phyloP scores from a whole-genome alignment of 768 basidiomycete genomes.

The Phylloporus sp. region DNA sequence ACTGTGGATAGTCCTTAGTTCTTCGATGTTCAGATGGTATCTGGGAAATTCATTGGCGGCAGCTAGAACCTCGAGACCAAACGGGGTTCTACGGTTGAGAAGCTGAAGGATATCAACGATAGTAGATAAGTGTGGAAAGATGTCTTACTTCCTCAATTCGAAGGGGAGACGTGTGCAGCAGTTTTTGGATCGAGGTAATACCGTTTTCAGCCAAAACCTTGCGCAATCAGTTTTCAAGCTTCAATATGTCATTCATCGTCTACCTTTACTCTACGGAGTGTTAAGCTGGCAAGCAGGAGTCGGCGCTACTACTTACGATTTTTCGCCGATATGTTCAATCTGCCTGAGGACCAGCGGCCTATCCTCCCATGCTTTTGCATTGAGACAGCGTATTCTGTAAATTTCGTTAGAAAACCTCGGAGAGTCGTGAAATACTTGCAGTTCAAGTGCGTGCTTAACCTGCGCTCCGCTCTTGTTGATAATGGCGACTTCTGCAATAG shows the following conservation, averaged over 20 bases:
- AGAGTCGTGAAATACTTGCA: conserved; percentile 41
- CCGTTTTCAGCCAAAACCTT: conserved; percentile 76
- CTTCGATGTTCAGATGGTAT: conserved; percentile 52
- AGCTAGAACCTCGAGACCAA: conserved; percentile 66
- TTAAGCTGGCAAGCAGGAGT: background rate
- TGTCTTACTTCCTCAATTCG: conserved; percentile 58
- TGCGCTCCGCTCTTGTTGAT: conserved; percentile 61
- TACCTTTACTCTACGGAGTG: conserved; percentile 24
- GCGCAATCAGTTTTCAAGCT: conserved; percentile 14
- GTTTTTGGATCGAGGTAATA: conserved; percentile 54
- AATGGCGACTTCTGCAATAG: conserved; percentile 73
- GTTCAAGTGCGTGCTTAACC: conserved; percentile 69
- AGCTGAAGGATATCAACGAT: conserved; percentile 41
- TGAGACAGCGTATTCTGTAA: conserved; percentile 66
- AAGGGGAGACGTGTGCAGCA: conserved; percentile 54
- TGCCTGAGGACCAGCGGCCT: conserved; percentile 80
- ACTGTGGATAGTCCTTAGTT: conserved; percentile 40
- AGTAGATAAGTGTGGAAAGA: background rate
- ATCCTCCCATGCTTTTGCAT: conserved; percentile 91
- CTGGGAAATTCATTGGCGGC: conserved; percentile 61
- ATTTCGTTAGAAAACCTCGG: background rate
- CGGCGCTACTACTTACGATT: conserved; percentile 56
- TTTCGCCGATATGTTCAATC: conserved; percentile 87
- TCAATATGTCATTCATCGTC: background rate
- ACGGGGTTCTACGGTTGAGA: conserved; percentile 69